phyloP scores from a whole-genome alignment of 1,284 basidiomycete genomes.

The Athelia psychrophila region DNA sequence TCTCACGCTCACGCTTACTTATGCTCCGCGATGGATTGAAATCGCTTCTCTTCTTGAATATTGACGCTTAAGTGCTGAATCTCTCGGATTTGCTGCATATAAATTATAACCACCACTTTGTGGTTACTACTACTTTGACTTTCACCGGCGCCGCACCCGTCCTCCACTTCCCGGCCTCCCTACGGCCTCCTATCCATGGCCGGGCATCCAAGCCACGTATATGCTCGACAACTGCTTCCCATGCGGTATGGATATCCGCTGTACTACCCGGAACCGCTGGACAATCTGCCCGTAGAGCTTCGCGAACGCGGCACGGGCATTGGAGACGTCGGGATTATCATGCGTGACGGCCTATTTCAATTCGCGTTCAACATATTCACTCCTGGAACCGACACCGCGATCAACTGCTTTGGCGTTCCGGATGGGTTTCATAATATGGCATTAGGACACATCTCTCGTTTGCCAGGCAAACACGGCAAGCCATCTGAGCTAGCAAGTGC shows the following conservation, averaged over 20 bases:
- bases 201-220: not conserved
- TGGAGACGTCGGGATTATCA: constrained; percentile 30
- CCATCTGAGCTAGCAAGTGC: not conserved
- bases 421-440: constrained; percentile 11
- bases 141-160: too few species aligned
- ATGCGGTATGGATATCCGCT: constrained; percentile 22
- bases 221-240: not conserved
- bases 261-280: constrained; percentile 24
- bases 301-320: constrained; percentile 22
- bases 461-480: constrained; percentile 2
- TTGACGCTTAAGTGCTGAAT: too few species aligned
- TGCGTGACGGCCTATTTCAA: constrained; percentile 20
- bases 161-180: too few species aligned
- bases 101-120: too few species aligned
- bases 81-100: too few species aligned
- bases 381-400: not conserved
- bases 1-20: too few species aligned
- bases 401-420: constrained; percentile 11
- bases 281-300: constrained; percentile 15
- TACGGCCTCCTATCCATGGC: too few species aligned
- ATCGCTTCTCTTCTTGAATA: too few species aligned
- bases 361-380: constrained; percentile 24
- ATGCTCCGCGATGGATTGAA: too few species aligned
- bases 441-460: constrained; percentile 6
- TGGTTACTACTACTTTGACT: too few species aligned